phyloP scores from a whole-genome alignment of 495 filamentous ascomycete genomes.

The Elaphomyces granulatus region DNA sequence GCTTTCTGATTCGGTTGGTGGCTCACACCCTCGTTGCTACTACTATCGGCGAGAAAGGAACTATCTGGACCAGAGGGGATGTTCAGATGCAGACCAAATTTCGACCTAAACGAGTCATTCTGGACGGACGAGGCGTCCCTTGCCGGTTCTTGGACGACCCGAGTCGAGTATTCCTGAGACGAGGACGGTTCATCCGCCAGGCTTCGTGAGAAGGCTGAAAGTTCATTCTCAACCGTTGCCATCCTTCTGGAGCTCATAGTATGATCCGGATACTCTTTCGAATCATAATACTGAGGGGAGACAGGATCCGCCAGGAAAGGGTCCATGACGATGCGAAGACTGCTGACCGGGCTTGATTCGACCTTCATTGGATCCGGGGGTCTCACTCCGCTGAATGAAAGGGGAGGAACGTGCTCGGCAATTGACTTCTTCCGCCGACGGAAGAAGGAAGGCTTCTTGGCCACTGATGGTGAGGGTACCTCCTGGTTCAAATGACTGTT shows the following conservation, averaged over 20 bases:
- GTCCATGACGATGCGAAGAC: slow-evolving; percentile 79
- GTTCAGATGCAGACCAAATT: neutral
- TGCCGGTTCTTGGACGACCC: neutral
- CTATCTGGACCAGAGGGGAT: slow-evolving; percentile 19
- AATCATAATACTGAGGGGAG: slow-evolving; percentile 9
- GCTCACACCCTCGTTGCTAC: slow-evolving; percentile 31
- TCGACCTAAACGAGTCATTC: neutral
- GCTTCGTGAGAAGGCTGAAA: too few relatives aligned
- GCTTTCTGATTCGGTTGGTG: slow-evolving; percentile 11
- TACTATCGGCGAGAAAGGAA: slow-evolving; percentile 38
- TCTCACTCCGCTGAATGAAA: slow-evolving; percentile 15
- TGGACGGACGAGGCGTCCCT: neutral
- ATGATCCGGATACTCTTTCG: slow-evolving; percentile 12
- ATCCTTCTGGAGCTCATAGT: slow-evolving; percentile 7
- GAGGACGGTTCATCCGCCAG: too few relatives aligned
- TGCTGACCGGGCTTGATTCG: slow-evolving; percentile 66
- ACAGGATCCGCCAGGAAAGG: slow-evolving; percentile 46
- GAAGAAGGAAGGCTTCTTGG: slow-evolving; percentile 93
- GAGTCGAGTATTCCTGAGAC: neutral
- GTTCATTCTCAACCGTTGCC: too few relatives aligned
- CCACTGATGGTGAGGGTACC: slow-evolving; percentile 41
- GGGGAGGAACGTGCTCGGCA: slow-evolving; percentile 36
- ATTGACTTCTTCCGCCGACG: slow-evolving; percentile 80
- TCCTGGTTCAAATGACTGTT: slow-evolving; percentile 29
- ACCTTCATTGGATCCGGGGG: slow-evolving; percentile 21